Conservation (phyloP, 208 protist genomes). For the Strigomonas culicis region DNA sequence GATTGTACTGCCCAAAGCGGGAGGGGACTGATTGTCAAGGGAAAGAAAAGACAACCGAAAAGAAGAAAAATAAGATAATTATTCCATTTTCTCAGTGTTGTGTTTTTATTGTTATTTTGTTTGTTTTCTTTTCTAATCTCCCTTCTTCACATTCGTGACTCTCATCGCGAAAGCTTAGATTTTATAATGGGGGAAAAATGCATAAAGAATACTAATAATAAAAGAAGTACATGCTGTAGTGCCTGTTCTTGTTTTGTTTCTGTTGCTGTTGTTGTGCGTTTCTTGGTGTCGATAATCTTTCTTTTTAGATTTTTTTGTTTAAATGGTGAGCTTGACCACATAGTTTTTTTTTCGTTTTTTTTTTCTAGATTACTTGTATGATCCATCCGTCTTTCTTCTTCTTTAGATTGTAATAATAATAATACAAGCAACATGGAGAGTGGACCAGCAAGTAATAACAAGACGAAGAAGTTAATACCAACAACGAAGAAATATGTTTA, state of each 20-base stretch:
- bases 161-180: background rate
- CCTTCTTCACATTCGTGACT: background rate
- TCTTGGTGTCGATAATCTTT: background rate
- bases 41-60: background rate
- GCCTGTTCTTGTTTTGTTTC: too few relatives aligned
- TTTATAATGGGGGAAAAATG: background rate
- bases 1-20: background rate
- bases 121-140: background rate
- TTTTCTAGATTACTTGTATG: background rate
- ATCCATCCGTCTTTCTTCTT: background rate
- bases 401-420: background rate
- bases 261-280: background rate
- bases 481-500: too few relatives aligned
- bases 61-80: background rate
- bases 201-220: background rate
- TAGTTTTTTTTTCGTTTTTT: too few relatives aligned
- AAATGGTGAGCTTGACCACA: too few relatives aligned
- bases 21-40: background rate
- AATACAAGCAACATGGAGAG: too few relatives aligned
- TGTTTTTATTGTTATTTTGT: slow-evolving; percentile 12
- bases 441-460: too few relatives aligned
- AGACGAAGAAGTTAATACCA: too few relatives aligned
- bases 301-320: too few relatives aligned
- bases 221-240: background rate
- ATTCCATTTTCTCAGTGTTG: slow-evolving; percentile 12